Base-by-base conservation (phyloP, 1,139 yeast genomes). In the Nakaseomyces kungkrabaensis region DNA sequence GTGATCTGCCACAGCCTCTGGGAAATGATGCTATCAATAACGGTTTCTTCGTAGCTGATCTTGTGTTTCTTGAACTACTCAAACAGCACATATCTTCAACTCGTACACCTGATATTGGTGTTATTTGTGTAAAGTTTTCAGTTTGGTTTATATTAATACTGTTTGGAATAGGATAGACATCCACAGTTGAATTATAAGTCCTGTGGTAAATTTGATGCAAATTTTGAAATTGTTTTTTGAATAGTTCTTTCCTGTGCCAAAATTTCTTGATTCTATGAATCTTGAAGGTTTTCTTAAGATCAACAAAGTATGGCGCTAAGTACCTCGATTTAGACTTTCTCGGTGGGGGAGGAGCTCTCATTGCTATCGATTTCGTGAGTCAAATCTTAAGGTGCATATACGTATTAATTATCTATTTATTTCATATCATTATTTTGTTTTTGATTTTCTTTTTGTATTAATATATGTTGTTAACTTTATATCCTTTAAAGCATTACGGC, bases 341-440 rank as follows among this genome's bases (percentile, higher is more conserved):
- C 10, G 63, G 63, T 4, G 58, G 57, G 5, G 68, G 68, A 37
- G 66, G 66, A 9, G 65, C 67, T 50, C 67, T 60, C 68, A 65
- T 65, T 3, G 26, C 41, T 17, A 7, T 38, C n/a, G 32, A 2
- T n/a, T 29, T 29, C 32, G 7, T 29, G 10, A 10, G 22, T 17
- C 22, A 17, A 17, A 17, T 17, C 22, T 17, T 17, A 17, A 17
- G 22, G 22, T 17, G 3, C 22, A 17, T 17, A 17, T 17, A 17
- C 22, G 1, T 17, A 17, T 17, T 17, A 17, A 17, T 3, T 17
- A 17, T 17, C 22, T 17, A 17, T 17, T 17, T 17, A 17, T 17
- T 17, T 17, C 22, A 2, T 17, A 17, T 29, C 31, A 29, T 9
- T 9, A 9, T 29, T 29, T 29, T 29, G 31, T 29, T 29, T 2